Evolutionary conservation across 805 yeast genomes (phyloP).

Genomic region (Ogataea wickerhamii): DNA sequence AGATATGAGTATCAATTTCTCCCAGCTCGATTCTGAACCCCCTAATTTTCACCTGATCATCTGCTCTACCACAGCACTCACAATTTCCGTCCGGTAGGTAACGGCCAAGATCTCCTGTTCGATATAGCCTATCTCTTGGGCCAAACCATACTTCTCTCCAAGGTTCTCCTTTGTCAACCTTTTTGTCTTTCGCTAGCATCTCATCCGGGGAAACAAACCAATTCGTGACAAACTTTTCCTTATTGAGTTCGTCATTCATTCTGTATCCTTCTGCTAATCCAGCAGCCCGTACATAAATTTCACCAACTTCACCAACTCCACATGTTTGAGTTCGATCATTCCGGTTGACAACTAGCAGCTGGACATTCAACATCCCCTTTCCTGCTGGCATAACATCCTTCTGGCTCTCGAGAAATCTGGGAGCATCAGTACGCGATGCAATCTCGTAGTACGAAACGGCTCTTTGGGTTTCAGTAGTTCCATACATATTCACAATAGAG

Average conservation of each 20-base stretch:
- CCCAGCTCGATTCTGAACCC: conserved; percentile 98
- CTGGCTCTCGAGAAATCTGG: conserved; percentile 71
- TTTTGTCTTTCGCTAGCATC: conserved; percentile 58
- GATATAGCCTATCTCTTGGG: conserved; percentile 90
- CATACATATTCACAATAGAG: conserved; percentile 94
- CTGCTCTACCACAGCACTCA: conserved; percentile 98
- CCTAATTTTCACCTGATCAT: conserved; percentile 96
- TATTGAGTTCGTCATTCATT: conserved; percentile 83
- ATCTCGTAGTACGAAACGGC: conserved; percentile 95
- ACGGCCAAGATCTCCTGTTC: conserved; percentile 97
- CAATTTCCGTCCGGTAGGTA: conserved; percentile 96
- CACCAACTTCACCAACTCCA: conserved; percentile 99
- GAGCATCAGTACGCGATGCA: conserved; percentile 63
- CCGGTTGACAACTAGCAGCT: conserved; percentile 88
- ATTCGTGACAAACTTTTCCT: conserved; percentile 80
- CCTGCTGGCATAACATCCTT: conserved; percentile 99
- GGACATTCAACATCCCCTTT: conserved; percentile 94
- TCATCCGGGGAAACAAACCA: conserved; percentile 77
- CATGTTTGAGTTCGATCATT: conserved; percentile 85
- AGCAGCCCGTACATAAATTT: conserved; percentile 96
- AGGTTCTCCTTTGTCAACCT: conserved; percentile 41
- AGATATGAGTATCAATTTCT: conserved; percentile 95
- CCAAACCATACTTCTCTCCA: conserved; percentile 88
- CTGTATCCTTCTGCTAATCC: conserved; percentile 97
- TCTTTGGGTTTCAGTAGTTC: conserved; percentile 98